These are phyloP conservation scores for Talaromyces sp. DNA, from an alignment of 2,329 filamentous ascomycete genomes.

Conservation along the genomic window DNA sequence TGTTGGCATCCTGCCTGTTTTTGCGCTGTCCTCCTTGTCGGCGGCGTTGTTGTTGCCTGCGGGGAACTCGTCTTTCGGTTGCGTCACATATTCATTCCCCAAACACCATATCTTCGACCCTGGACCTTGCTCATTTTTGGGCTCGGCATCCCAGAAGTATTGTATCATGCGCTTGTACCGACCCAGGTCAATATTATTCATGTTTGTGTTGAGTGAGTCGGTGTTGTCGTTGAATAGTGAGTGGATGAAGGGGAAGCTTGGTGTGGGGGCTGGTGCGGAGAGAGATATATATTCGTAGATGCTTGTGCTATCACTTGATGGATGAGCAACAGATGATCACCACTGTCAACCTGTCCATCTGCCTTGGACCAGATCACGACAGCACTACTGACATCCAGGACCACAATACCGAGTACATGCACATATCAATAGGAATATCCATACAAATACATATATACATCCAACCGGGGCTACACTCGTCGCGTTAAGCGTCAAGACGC, in stretches of 20 bases:
- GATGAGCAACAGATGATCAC: conserved; percentile 3
- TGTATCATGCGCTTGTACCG: conserved; percentile 80
- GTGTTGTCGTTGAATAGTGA: background rate
- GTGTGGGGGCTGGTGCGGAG: conserved; percentile 16
- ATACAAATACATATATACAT: background rate
- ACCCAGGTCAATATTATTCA: conserved; percentile 70
- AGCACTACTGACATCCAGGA: too few species aligned
- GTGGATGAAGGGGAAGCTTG: background rate
- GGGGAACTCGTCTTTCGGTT: conserved; percentile 10
- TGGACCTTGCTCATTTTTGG: conserved; percentile 68
- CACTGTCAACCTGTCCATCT: background rate
- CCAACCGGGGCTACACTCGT: background rate
- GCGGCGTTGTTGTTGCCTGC: conserved; percentile 15
- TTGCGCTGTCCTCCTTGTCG: conserved; percentile 3
- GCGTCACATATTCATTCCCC: conserved; percentile 54
- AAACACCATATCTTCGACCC: conserved; percentile 82
- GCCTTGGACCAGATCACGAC: background rate
- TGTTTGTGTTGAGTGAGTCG: conserved; percentile 27
- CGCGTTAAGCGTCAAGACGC: background rate
- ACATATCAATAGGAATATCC: too few species aligned
- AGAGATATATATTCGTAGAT: conserved; percentile 11
- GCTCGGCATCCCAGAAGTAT: conserved; percentile 88
- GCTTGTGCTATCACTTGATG: conserved; percentile 8
- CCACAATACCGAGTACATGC: too few species aligned
- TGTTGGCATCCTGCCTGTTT: background rate